These are phyloP conservation scores for Amanita brunnescens DNA, from an alignment of 768 basidiomycete species.

Conservation along the genomic window DNA sequence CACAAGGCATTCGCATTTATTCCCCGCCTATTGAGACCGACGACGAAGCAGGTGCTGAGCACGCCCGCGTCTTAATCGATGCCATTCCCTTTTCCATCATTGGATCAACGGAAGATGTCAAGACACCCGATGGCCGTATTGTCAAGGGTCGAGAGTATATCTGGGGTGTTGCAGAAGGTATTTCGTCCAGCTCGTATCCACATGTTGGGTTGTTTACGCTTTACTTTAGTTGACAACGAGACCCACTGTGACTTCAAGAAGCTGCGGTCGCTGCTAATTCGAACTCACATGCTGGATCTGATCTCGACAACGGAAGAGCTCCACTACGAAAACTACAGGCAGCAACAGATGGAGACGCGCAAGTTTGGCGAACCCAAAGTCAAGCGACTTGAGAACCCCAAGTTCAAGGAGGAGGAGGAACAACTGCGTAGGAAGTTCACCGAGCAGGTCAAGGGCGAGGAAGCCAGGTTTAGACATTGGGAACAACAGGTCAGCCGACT, in stretches of 20 bases:
- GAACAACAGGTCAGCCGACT: conserved; percentile 80
- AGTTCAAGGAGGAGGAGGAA: conserved; percentile 99
- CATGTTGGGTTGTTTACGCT: not conserved
- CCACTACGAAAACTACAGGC: conserved; percentile 97
- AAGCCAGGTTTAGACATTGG: conserved; percentile 97
- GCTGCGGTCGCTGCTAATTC: conserved; percentile 87
- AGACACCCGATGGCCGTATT: conserved; percentile 79
- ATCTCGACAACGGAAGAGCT: conserved; percentile 92
- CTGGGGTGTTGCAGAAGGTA: conserved; percentile 99
- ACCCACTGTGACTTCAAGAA: conserved; percentile 99
- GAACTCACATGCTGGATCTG: conserved; percentile 97
- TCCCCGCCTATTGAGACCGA: conserved; percentile 87
- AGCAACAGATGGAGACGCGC: conserved; percentile 99
- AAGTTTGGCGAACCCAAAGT: conserved; percentile 98
- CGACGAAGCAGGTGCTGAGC: conserved; percentile 70
- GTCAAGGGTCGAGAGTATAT: conserved; percentile 98
- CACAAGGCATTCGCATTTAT: conserved; percentile 94
- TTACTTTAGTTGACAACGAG: conserved; percentile 84
- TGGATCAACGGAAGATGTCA: conserved; percentile 91
- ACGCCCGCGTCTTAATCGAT: conserved; percentile 76
- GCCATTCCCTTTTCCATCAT: conserved; percentile 99
- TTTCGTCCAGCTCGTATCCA: conserved; percentile 12
- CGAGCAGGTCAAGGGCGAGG: conserved; percentile 99
- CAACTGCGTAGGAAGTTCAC: conserved; percentile 94
- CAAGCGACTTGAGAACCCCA: conserved; percentile 98